A percentile compares a stretch with the other conserved stretches of the same genome.
phyloP scores from a whole-genome alignment of 2,329 filamentous ascomycete species.

The Aschersonia sp. region DNA sequence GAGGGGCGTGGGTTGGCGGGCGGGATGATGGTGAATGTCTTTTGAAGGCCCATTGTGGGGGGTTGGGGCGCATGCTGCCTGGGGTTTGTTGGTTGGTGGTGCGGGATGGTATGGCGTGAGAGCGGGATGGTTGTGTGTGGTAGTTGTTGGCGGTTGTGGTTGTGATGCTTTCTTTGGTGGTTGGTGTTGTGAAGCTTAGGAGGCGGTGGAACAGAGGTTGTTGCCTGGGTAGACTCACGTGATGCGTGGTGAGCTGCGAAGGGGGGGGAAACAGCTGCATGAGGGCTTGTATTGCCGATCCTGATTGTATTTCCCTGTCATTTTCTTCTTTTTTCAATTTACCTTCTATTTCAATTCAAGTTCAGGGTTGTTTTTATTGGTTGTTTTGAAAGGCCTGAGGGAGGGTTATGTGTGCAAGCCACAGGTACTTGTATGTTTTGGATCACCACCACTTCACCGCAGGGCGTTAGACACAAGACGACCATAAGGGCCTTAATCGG shows the following conservation, averaged over 20 bases:
- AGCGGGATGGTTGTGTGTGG: not conserved
- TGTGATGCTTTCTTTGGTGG: not conserved
- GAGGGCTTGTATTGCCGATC: not conserved
- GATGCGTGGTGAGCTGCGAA: not conserved
- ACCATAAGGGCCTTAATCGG: no score
- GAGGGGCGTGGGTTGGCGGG: slow-evolving; percentile 7
- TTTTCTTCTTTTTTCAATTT: not conserved
- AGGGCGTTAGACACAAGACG: no score
- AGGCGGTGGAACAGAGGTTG: not conserved
- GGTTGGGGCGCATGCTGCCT: no score
- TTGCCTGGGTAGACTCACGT: not conserved
- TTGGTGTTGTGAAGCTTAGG: not conserved
- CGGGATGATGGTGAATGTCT: slow-evolving; percentile 30
- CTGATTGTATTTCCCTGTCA: not conserved
- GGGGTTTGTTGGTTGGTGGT: no score
- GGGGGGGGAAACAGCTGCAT: not conserved
- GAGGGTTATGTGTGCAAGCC: no score
- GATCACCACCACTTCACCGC: no score
- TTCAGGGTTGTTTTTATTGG: no score
- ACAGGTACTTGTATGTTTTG: not conserved
- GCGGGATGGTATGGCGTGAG: not conserved
- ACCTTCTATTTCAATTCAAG: no score
- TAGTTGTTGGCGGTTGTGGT: not conserved
- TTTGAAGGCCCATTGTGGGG: slow-evolving; percentile 20
- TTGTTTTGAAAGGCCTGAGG: no score